Conservation (phyloP, 1,139 yeast genomes). For the Ashbya aceris region DNA sequence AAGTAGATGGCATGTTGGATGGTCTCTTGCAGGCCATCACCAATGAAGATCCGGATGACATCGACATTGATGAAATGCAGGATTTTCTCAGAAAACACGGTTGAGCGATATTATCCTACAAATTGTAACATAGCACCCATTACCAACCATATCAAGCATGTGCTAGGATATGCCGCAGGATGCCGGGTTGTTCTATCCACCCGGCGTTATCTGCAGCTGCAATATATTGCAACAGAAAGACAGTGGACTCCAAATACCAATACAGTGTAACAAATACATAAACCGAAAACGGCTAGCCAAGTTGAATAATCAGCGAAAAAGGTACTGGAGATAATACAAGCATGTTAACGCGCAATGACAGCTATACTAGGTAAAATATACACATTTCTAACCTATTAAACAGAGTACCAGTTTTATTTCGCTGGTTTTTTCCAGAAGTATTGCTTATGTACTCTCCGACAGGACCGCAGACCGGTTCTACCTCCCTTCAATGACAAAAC, state of each 20-base stretch:
- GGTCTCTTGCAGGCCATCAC: conserved; percentile 88
- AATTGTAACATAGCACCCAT: neutral
- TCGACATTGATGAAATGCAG: conserved; percentile 40
- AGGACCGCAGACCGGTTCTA: conserved; percentile 68
- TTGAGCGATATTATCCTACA: conserved; percentile 3
- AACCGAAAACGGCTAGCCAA: too few species aligned
- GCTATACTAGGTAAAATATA: too few species aligned
- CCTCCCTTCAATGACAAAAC: conserved; percentile 76
- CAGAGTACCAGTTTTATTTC: conserved; percentile 10
- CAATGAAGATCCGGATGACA: conserved; percentile 58
- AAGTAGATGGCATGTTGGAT: conserved; percentile 76
- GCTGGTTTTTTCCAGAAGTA: conserved; percentile 75
- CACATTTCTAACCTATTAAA: too few species aligned
- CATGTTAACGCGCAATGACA: too few species aligned
- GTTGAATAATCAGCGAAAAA: too few species aligned
- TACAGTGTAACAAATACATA: neutral
- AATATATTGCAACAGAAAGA: too few species aligned
- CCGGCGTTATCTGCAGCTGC: too few species aligned
- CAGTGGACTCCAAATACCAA: too few species aligned
- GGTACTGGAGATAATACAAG: too few species aligned
- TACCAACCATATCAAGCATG: too few species aligned
- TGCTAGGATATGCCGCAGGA: too few species aligned
- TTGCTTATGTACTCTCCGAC: conserved; percentile 91
- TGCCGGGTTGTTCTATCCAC: too few species aligned
- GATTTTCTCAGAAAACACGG: conserved; percentile 25